Evolutionary conservation across 1,284 basidiomycete species (phyloP).

Genomic region (Exobasidium rhododendri): DNA sequence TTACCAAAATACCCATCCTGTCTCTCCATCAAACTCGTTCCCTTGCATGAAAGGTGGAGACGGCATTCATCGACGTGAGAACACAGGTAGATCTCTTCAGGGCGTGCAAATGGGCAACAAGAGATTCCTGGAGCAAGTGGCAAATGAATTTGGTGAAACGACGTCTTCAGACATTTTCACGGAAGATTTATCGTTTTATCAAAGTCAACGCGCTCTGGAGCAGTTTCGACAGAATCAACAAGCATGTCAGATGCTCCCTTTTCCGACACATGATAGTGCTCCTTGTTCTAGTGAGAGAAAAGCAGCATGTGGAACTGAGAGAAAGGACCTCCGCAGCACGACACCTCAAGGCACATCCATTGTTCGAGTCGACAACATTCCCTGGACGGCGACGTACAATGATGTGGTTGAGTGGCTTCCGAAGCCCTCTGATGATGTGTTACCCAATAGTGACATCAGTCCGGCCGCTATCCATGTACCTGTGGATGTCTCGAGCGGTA

Average conservation of each 20-base stretch:
- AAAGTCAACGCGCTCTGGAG: not conserved
- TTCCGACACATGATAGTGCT: not conserved
- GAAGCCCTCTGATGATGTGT: conserved; percentile 6
- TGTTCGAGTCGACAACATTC: conserved; percentile 21
- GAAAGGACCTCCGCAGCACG: not conserved
- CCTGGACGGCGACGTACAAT: conserved; percentile 15
- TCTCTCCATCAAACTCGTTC: not conserved
- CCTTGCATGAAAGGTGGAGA: not conserved
- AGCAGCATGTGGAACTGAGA: not conserved
- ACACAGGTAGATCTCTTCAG: not conserved
- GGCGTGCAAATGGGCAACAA: not conserved
- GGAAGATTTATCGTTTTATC: conserved; percentile 4
- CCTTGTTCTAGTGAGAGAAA: not conserved
- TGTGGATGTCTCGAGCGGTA: conserved; percentile 16
- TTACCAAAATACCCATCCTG: not conserved
- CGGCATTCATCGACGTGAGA: not conserved
- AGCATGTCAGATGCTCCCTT: not conserved
- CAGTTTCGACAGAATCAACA: not conserved
- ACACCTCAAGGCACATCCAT: conserved; percentile 1
- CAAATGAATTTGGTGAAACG: not conserved
- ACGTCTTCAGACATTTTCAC: not conserved
- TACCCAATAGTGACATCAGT: conserved; percentile 1
- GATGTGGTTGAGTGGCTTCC: conserved; percentile 18
- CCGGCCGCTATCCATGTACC: conserved; percentile 18
- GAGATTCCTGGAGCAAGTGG: not conserved